These are phyloP conservation scores for Barnettozyma californica DNA, from an alignment of 805 yeast genomes.

Conservation along the genomic window DNA sequence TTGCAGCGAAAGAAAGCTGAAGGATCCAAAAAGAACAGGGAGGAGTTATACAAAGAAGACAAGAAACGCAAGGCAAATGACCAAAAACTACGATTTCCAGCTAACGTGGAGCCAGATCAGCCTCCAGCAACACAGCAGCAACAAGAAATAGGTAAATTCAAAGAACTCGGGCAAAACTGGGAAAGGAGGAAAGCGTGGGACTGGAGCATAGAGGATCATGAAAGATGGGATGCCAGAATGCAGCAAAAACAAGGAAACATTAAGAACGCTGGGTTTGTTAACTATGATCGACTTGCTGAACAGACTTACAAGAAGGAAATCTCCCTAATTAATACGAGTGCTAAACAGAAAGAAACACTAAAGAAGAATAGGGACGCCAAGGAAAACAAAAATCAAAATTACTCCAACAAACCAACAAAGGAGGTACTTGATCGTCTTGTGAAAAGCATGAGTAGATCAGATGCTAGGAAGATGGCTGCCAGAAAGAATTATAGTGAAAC, in stretches of 20 bases:
- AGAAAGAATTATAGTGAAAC: constrained; percentile 34
- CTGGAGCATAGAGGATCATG: constrained; percentile 60
- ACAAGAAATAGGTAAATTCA: constrained; percentile 25
- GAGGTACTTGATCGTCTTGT: constrained; percentile 31
- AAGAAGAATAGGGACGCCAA: constrained; percentile 3
- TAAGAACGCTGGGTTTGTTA: constrained; percentile 37
- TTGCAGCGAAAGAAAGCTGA: constrained; percentile 27
- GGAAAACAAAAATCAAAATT: constrained; percentile 6
- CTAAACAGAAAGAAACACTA: constrained; percentile 30
- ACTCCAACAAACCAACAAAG: constrained; percentile 33
- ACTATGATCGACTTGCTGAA: constrained; percentile 53
- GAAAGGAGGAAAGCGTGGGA: constrained; percentile 45
- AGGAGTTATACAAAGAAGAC: constrained; percentile 34
- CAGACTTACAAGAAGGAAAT: constrained; percentile 53
- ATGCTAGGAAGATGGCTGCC: constrained; percentile 30
- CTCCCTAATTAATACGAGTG: constrained; percentile 36
- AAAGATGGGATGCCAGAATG: constrained; percentile 49
- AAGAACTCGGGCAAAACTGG: constrained; percentile 34
- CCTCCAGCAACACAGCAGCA: constrained; percentile 25
- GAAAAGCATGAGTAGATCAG: constrained; percentile 17
- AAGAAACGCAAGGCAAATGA: constrained; percentile 23
- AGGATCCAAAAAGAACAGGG: constrained; percentile 29
- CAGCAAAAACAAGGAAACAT: constrained; percentile 25
- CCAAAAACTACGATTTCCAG: constrained; percentile 24
- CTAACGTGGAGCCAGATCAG: constrained; percentile 30